These are phyloP conservation scores for Fistulina hepatica DNA, from an alignment of 1,284 basidiomycete genomes.

Conservation along the genomic window DNA sequence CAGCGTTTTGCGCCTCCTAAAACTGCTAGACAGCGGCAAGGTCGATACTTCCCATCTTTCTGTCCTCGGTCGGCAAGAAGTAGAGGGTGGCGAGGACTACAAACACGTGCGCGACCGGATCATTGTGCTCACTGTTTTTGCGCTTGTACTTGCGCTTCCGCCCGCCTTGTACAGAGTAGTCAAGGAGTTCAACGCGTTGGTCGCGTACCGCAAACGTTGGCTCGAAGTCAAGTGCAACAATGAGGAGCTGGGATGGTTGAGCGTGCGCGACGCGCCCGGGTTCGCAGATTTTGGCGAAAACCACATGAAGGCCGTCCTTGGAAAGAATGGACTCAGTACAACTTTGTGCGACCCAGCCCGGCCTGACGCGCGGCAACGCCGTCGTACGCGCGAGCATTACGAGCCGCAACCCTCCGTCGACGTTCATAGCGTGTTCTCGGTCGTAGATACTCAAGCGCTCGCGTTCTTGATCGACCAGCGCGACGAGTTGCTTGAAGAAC, in stretches of 20 bases:
- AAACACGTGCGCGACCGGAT: constrained; percentile 45
- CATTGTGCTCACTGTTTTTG: constrained; percentile 54
- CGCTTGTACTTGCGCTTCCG: constrained; percentile 46
- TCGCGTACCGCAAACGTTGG: constrained; percentile 49
- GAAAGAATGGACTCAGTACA: constrained; percentile 52
- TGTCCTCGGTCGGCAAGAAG: constrained; percentile 19
- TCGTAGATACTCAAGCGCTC: constrained; percentile 62
- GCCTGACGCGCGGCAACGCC: not conserved
- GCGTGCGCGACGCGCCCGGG: constrained; percentile 43
- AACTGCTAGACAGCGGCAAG: constrained; percentile 42
- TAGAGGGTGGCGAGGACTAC: constrained; percentile 29
- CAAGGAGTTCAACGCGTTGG: constrained; percentile 47
- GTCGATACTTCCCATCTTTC: constrained; percentile 25
- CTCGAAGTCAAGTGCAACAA: constrained; percentile 50
- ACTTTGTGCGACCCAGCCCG: too few species aligned
- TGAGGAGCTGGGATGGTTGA: constrained; percentile 67
- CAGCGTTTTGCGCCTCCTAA: constrained; percentile 58
- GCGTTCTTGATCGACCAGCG: constrained; percentile 59
- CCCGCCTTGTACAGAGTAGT: constrained; percentile 60
- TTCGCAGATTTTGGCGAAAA: constrained; percentile 65
- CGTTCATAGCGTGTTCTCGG: constrained; percentile 60
- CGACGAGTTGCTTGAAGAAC: constrained; percentile 58
- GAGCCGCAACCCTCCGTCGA: constrained; percentile 46
- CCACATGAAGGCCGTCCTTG: constrained; percentile 54
- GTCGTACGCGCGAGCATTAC: constrained; percentile 26